Percentiles rank a stretch among this genome's conserved stretches.
phyloP scores from a whole-genome alignment of 2,329 filamentous ascomycete species.

The Fusarium sp. region DNA sequence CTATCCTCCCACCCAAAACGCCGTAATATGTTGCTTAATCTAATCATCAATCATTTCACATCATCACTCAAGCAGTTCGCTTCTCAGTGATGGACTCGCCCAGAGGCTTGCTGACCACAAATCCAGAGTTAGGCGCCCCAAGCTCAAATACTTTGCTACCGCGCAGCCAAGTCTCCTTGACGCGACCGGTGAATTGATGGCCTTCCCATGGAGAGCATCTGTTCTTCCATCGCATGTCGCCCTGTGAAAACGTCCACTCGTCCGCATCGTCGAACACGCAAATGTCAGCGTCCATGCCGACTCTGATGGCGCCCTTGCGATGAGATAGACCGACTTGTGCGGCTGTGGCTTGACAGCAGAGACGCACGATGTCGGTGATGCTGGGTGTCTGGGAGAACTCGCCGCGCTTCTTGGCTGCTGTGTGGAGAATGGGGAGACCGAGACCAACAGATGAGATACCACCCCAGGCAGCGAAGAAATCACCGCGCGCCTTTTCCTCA shows the following conservation, averaged over 20 bases:
- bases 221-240: slow-evolving; percentile 94
- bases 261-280: slow-evolving; percentile 92
- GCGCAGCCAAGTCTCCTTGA: slow-evolving; percentile 87
- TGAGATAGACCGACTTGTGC: slow-evolving; percentile 86
- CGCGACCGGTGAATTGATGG: slow-evolving; percentile 80
- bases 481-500: slow-evolving; percentile 67
- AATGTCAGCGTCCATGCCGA: slow-evolving; percentile 89
- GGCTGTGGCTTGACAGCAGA: slow-evolving; percentile 90
- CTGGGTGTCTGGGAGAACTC: slow-evolving; percentile 60
- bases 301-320: slow-evolving; percentile 80
- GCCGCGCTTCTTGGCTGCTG: slow-evolving; percentile 74
- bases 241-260: slow-evolving; percentile 78
- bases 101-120: slow-evolving; percentile 62
- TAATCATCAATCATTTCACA: slow-evolving; percentile 8
- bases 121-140: slow-evolving; percentile 65
- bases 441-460: slow-evolving; percentile 95
- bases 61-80: slow-evolving; percentile 56
- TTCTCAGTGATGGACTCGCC: slow-evolving; percentile 73
- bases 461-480: slow-evolving; percentile 97
- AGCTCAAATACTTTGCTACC: slow-evolving; percentile 81
- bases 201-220: slow-evolving; percentile 93
- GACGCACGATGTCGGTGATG: slow-evolving; percentile 84
- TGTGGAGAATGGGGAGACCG: slow-evolving; percentile 91
- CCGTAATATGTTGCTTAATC: slow-evolving; percentile 19
- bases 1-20: slow-evolving; percentile 13